Evolutionary conservation across 768 basidiomycete genomes (phyloP), one percentile per base, ranked within the genome.

Genomic region (Podaxis sp.): DNA sequence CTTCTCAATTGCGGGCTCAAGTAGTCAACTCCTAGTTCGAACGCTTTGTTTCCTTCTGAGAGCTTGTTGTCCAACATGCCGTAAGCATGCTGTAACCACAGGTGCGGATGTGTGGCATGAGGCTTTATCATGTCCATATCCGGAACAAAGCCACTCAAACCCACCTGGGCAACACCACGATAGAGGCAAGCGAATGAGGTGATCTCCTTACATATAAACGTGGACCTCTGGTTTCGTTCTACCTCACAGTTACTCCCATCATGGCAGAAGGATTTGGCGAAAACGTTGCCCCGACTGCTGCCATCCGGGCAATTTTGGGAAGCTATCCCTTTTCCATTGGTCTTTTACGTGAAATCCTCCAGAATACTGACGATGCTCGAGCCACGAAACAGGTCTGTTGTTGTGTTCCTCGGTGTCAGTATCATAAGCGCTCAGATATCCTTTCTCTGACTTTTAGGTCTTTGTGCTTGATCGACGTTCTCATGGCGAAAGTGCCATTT

Each of bases 311-410:
- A 0, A 80, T 83, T 1, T 63, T 82, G 0, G 69, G 72, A 0
- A 72, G 68, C 2, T 83, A 83, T 62, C 80, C 80, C 0, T 79
- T 76, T 57, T 78, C 78, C 5, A 70, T 76, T 21, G 78, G 78
- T 0, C 59, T 81, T 2, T 67, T 82, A 14, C 73, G 79, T 5
- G 82, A 83, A 57, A 47, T 82, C 0, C 25, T 81, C 1, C 79
- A 80, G 66, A 83, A 83, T 57, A 78, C 81, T 0, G 80, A 82
- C 48, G 82, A 83, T 65, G 80, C 81, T 0, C 68, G 71, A n/a
- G 82, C 80, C 10, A 69, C 67, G 0, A 70, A 72, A 28, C 80
- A 81, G 72, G 81, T 78, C 14, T 5, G 74, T 61, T 4, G 13
- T 1, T 28, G 11, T 40, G 6, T 23, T 38, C 38, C 25, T 14